These are phyloP conservation scores for Cystobasidium tubakii DNA, from an alignment of 768 basidiomycete species.

Conservation along the genomic window DNA sequence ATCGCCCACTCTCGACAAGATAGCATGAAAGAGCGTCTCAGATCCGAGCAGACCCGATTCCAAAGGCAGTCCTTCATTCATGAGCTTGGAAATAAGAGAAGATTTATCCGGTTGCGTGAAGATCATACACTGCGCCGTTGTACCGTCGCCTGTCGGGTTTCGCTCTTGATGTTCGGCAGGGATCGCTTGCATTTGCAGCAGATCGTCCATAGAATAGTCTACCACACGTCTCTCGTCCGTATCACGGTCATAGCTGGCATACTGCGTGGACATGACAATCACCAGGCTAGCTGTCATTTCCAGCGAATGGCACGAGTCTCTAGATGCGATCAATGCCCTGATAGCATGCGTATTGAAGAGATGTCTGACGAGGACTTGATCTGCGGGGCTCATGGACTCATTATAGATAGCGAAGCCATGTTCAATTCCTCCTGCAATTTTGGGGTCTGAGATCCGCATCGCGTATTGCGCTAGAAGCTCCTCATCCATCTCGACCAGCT, in stretches of 20 bases:
- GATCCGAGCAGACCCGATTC: slow-evolving; percentile 69
- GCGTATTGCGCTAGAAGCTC: slow-evolving; percentile 61
- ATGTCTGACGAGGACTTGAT: slow-evolving; percentile 68
- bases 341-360: slow-evolving; percentile 74
- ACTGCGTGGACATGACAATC: slow-evolving; percentile 88
- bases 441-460: slow-evolving; percentile 58
- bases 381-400: slow-evolving; percentile 61
- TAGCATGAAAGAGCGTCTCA: neutral
- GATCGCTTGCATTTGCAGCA: slow-evolving; percentile 85
- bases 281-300: slow-evolving; percentile 67
- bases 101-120: slow-evolving; percentile 31
- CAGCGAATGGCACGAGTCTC: slow-evolving; percentile 81
- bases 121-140: slow-evolving; percentile 2
- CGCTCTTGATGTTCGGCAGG: slow-evolving; percentile 55
- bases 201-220: slow-evolving; percentile 73
- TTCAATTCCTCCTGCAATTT: slow-evolving; percentile 65
- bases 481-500: slow-evolving; percentile 50
- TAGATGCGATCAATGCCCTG: slow-evolving; percentile 71
- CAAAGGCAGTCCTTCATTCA: slow-evolving; percentile 79
- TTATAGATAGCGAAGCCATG: slow-evolving; percentile 86
- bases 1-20: neutral
- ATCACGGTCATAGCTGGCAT: slow-evolving; percentile 50
- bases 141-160: slow-evolving; percentile 29
- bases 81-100: slow-evolving; percentile 72
- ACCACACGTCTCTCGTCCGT: slow-evolving; percentile 53